A percentile compares a stretch with the other conserved stretches of the same genome.
Evolutionary conservation across 192 early-diverging fungal species (phyloP).

Genomic region (Linderina pennispora): DNA sequence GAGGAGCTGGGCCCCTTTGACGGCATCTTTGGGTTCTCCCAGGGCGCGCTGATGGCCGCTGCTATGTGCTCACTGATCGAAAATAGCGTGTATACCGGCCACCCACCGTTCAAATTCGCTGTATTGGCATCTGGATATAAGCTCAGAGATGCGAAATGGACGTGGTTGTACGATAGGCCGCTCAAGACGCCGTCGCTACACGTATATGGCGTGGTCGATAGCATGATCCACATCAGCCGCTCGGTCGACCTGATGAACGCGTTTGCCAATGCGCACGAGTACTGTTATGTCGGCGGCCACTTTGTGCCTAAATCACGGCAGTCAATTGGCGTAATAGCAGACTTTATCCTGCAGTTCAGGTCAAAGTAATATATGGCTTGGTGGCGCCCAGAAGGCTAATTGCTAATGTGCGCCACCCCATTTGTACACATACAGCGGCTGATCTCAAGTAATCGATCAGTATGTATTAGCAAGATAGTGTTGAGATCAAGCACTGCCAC

Average conservation of each 20-base stretch:
- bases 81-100: not conserved
- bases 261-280: not conserved
- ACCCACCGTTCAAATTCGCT: not conserved
- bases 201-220: not conserved
- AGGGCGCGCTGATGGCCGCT: slow-evolving; percentile 2
- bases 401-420: too few species aligned
- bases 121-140: not conserved
- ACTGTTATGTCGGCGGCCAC: not conserved
- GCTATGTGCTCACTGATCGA: not conserved
- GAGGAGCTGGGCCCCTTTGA: slow-evolving; percentile 22
- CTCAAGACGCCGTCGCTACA: not conserved
- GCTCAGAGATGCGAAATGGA: not conserved
- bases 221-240: not conserved
- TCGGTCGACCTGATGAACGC: not conserved
- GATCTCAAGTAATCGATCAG: too few species aligned
- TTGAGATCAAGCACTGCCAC: too few species aligned
- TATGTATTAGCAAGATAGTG: too few species aligned
- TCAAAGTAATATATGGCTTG: too few species aligned
- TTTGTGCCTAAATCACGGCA: not conserved
- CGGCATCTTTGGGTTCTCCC: slow-evolving; percentile 43
- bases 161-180: not conserved
- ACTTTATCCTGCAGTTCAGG: not conserved
- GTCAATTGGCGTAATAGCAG: not conserved
- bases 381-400: too few species aligned
- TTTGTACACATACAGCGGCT: too few species aligned